A percentile compares a stretch with the other conserved stretches of the same genome.
These are phyloP conservation scores for Epichloe elymi DNA, from an alignment of 2,329 filamentous ascomycete genomes.

Conservation along the genomic window DNA sequence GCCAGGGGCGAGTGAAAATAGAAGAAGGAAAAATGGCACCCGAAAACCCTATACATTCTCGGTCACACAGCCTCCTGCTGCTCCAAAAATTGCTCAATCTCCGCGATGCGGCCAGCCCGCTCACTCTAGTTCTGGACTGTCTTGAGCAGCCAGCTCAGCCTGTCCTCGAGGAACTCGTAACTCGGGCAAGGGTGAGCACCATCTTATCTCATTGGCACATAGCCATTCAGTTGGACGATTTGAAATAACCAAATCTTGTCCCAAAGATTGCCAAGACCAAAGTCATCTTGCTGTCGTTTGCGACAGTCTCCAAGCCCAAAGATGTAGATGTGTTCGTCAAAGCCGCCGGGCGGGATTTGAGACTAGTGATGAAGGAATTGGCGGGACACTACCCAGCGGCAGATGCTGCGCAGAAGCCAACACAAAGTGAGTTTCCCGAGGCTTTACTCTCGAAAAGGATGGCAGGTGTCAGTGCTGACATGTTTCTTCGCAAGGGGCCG, in stretches of 20 bases:
- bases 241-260: neutral
- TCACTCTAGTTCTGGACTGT: conserved; percentile 75
- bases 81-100: conserved; percentile 67
- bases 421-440: conserved; percentile 27
- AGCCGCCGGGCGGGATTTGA: conserved; percentile 44
- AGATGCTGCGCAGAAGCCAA: conserved; percentile 24
- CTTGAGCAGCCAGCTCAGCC: conserved; percentile 68
- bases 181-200: conserved; percentile 51
- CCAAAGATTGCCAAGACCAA: conserved; percentile 48
- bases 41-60: conserved; percentile 48
- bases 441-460: too few relatives aligned
- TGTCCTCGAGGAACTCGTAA: conserved; percentile 59
- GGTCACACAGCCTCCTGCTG: conserved; percentile 73
- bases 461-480: neutral
- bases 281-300: conserved; percentile 66
- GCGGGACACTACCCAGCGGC: conserved; percentile 31
- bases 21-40: conserved; percentile 35
- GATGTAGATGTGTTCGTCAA: conserved; percentile 56
- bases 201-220: neutral
- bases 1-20: neutral
- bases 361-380: conserved; percentile 47
- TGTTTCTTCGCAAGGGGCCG: conserved; percentile 36
- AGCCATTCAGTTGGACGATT: too few relatives aligned
- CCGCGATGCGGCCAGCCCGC: conserved; percentile 67
- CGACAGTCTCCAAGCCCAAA: conserved; percentile 51